Conservation (phyloP, 495 filamentous ascomycete species). For the Aspergillus hancockii region DNA sequence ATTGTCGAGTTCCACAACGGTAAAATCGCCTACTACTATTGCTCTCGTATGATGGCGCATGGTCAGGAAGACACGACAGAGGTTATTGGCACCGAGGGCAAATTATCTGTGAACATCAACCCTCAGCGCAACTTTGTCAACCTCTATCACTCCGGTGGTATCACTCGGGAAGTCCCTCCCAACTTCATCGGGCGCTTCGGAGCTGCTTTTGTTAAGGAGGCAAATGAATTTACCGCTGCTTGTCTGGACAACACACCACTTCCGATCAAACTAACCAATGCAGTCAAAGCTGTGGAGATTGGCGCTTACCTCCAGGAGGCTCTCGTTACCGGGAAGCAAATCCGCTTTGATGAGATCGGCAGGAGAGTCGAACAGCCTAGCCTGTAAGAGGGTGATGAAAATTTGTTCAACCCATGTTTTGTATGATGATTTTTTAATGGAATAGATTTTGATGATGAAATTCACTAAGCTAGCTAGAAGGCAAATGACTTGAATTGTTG, state of each 20-base stretch:
- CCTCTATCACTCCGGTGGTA: conserved; percentile 44
- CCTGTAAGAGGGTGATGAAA: conserved; percentile 13
- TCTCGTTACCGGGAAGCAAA: conserved; percentile 54
- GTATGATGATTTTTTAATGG: neutral
- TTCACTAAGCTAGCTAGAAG: too few relatives aligned
- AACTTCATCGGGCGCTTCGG: conserved; percentile 33
- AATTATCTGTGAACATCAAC: conserved; percentile 55
- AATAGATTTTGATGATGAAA: neutral
- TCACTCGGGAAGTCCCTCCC: conserved; percentile 50
- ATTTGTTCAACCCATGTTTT: neutral
- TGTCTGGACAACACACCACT: conserved; percentile 52
- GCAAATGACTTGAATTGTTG: too few relatives aligned
- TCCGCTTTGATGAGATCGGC: conserved; percentile 51
- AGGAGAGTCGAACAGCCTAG: conserved; percentile 40
- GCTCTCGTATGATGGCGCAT: conserved; percentile 58
- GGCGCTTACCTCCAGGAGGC: conserved; percentile 58
- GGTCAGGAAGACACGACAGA: conserved; percentile 65
- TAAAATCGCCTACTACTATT: conserved; percentile 61
- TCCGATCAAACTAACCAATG: conserved; percentile 53
- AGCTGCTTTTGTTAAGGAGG: conserved; percentile 35
- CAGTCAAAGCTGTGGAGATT: conserved; percentile 59
- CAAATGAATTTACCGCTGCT: conserved; percentile 55
- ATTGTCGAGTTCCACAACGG: conserved; percentile 62
- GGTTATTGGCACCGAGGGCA: conserved; percentile 62
- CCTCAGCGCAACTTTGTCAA: conserved; percentile 53